phyloP scores from a whole-genome alignment of 495 filamentous ascomycete species.

The Hyaloscypha bicolor region DNA sequence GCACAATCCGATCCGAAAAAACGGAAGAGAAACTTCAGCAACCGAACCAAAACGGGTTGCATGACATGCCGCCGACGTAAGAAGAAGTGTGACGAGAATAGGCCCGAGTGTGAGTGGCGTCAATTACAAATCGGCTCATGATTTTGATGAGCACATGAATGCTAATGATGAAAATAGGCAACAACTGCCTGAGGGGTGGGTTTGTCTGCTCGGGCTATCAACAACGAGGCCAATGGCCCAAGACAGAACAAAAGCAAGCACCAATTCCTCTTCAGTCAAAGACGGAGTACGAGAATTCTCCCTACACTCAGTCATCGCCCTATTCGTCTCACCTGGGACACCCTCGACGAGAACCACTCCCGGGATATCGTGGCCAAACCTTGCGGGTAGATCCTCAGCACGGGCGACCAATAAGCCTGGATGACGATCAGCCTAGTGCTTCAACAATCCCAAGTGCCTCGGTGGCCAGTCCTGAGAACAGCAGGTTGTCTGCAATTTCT shows the following conservation, averaged over 20 bases:
- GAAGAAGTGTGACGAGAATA: constrained; percentile 98
- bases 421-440: constrained; percentile 50
- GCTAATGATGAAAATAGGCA: constrained; percentile 57
- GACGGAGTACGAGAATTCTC: constrained; percentile 66
- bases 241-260: constrained; percentile 57
- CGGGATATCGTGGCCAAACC: constrained; percentile 54
- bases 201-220: constrained; percentile 96
- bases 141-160: background rate
- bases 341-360: constrained; percentile 50
- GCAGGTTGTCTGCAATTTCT: constrained; percentile 53
- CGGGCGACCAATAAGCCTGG: constrained; percentile 42
- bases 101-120: constrained; percentile 78
- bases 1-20: constrained; percentile 74
- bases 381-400: constrained; percentile 60
- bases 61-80: constrained; percentile 93
- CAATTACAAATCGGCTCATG: background rate
- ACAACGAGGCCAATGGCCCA: constrained; percentile 70
- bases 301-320: constrained; percentile 45
- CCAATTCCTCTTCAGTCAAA: constrained; percentile 87
- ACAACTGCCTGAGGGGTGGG: constrained; percentile 88
- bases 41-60: constrained; percentile 96
- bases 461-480: constrained; percentile 53
- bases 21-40: constrained; percentile 89
- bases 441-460: constrained; percentile 54
- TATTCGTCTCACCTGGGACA: constrained; percentile 33